phyloP scores from a whole-genome alignment of 2,329 filamentous ascomycete species.

The Chalaropsis ovoidea region DNA sequence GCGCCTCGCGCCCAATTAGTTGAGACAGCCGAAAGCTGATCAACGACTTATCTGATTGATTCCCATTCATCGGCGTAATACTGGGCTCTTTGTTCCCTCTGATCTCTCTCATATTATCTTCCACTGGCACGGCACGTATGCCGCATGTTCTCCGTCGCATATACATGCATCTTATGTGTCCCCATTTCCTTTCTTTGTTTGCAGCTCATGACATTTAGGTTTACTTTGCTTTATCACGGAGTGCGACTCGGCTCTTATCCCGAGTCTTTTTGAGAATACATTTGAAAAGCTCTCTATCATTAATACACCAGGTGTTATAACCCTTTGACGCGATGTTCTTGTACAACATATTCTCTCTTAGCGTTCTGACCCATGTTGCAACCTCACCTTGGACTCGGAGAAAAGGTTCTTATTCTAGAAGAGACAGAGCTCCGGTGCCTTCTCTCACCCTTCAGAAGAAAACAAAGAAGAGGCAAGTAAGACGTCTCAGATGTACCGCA shows the following conservation, averaged over 20 bases:
- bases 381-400: too few species aligned
- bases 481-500: background rate
- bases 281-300: background rate
- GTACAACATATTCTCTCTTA: too few species aligned
- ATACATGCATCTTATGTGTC: background rate
- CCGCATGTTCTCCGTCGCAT: background rate
- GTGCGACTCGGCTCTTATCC: background rate
- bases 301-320: too few species aligned
- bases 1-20: slow-evolving; percentile 16
- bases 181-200: background rate
- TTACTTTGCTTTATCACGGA: background rate
- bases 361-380: too few species aligned
- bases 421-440: too few species aligned
- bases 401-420: too few species aligned
- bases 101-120: background rate
- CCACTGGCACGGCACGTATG: background rate
- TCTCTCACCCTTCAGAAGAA: too few species aligned
- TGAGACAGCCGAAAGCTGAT: slow-evolving; percentile 20
- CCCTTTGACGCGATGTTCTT: too few species aligned
- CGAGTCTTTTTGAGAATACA: background rate
- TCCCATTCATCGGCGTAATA: too few species aligned
- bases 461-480: background rate
- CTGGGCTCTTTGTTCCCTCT: background rate
- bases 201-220: background rate
- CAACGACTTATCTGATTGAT: background rate